Conservation (phyloP, 176 grass and related monocot genomes). For the Cenchrus purpureus region DNA sequence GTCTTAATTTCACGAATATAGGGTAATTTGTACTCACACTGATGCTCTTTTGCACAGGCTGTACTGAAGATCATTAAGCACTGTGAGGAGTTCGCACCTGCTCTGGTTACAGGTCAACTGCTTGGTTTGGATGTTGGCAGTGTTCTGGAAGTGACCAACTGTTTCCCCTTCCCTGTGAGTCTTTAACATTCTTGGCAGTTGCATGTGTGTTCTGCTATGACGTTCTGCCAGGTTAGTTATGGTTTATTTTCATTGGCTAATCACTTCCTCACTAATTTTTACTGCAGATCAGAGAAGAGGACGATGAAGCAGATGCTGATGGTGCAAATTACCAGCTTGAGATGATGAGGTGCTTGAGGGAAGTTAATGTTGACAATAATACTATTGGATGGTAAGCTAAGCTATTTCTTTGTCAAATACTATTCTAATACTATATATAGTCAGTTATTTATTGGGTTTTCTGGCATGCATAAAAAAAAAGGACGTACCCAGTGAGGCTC, state of each 20-base stretch:
- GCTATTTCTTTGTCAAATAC: constrained; percentile 8
- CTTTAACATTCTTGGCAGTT: constrained; percentile 11
- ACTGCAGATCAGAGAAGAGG: constrained; percentile 85
- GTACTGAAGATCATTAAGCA: constrained; percentile 97
- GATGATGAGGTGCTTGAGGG: constrained; percentile 99
- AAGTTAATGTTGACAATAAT: constrained; percentile 99
- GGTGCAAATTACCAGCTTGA: constrained; percentile 99
- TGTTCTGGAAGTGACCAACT: constrained; percentile 97
- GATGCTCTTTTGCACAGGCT: constrained; percentile 50
- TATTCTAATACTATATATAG: not conserved
- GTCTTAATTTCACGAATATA: not conserved
- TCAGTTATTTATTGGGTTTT: not conserved
- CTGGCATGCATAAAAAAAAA: not conserved
- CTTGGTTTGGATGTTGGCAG: constrained; percentile 99
- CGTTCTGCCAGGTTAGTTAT: constrained; percentile 19
- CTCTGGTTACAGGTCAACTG: constrained; percentile 95
- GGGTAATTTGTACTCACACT: constrained; percentile 16
- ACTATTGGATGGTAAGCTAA: constrained; percentile 94
- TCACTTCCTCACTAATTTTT: not conserved
- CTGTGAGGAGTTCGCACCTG: constrained; percentile 92
- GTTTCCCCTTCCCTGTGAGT: constrained; percentile 97
- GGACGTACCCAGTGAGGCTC: too few species aligned
- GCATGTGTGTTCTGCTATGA: not conserved
- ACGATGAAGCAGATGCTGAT: constrained; percentile 96
- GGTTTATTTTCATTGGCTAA: constrained; percentile 23